Conservation (phyloP, 345 rosid genomes). For the Balakata baccata region DNA sequence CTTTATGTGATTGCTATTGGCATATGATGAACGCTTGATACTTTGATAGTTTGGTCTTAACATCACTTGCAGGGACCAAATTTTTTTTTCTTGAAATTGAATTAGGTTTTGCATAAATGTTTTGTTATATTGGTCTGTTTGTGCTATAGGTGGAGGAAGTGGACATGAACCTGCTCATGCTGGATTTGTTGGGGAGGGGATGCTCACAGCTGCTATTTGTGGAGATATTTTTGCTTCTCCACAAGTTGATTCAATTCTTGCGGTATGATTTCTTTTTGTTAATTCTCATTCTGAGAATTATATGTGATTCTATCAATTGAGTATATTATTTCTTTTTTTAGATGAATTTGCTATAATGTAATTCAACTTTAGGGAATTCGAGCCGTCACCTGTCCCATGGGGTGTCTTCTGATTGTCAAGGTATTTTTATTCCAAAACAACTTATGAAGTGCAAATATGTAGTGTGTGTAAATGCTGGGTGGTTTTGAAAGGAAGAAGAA, state of each 20-base stretch:
- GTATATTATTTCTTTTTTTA: background rate
- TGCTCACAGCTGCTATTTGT: constrained; percentile 95
- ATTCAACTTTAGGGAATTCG: constrained; percentile 74
- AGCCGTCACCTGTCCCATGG: constrained; percentile 95
- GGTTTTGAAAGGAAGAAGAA: background rate
- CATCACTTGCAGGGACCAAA: background rate
- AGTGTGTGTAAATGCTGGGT: background rate
- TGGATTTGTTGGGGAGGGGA: constrained; percentile 99
- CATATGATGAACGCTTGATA: background rate
- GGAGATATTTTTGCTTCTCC: constrained; percentile 97
- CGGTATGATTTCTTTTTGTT: constrained; percentile 49
- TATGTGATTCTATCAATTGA: background rate
- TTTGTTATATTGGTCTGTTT: constrained; percentile 11
- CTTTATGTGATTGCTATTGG: background rate
- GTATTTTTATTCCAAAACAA: constrained; percentile 39
- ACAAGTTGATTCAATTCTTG: constrained; percentile 85
- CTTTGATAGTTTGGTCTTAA: background rate
- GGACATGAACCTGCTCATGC: constrained; percentile 99
- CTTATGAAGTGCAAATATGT: background rate
- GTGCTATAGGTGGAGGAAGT: constrained; percentile 82
- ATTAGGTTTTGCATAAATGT: background rate
- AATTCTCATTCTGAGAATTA: constrained; percentile 1
- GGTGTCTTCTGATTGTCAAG: constrained; percentile 89
- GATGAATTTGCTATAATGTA: constrained; percentile 12
- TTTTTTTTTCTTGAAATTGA: background rate